phyloP scores from a whole-genome alignment of 2,329 filamentous ascomycete species.

The Aspergillus flavus region DNA sequence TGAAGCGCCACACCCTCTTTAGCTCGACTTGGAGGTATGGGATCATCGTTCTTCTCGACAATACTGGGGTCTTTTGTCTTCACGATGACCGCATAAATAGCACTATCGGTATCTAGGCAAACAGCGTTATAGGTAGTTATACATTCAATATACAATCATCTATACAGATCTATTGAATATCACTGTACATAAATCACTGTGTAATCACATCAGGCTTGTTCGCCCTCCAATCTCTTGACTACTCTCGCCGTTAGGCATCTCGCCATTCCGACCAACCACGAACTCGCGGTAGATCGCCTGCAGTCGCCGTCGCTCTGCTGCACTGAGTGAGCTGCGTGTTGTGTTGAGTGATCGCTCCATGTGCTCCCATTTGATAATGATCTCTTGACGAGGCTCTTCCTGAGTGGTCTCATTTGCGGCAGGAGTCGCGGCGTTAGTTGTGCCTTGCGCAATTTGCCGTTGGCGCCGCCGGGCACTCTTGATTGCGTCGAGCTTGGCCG shows the following conservation, averaged over 20 bases:
- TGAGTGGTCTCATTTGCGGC: conserved; percentile 27
- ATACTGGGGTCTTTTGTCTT: not conserved
- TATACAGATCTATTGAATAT: conserved; percentile 11
- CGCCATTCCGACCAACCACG: conserved; percentile 85
- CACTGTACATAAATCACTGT: conserved; percentile 7
- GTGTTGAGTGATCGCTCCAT: conserved; percentile 73
- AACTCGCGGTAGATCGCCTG: conserved; percentile 89
- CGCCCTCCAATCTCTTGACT: conserved; percentile 89
- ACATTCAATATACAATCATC: not conserved
- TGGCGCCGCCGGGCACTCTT: conserved; percentile 69
- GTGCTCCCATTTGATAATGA: conserved; percentile 83
- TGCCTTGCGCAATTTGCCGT: conserved; percentile 53
- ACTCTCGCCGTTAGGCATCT: conserved; percentile 92
- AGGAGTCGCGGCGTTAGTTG: conserved; percentile 18
- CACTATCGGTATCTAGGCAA: not conserved
- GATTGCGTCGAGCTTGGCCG: conserved; percentile 79
- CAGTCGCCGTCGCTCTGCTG: conserved; percentile 73
- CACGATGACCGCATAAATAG: not conserved
- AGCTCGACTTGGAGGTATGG: not conserved
- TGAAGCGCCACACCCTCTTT: too few relatives aligned
- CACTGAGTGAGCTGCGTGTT: conserved; percentile 81
- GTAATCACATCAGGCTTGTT: conserved; percentile 80
- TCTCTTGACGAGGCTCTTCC: conserved; percentile 60
- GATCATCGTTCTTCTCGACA: not conserved
- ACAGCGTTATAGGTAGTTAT: not conserved